Conservation (phyloP, 768 basidiomycete genomes). For the Mycena leptocephala region DNA sequence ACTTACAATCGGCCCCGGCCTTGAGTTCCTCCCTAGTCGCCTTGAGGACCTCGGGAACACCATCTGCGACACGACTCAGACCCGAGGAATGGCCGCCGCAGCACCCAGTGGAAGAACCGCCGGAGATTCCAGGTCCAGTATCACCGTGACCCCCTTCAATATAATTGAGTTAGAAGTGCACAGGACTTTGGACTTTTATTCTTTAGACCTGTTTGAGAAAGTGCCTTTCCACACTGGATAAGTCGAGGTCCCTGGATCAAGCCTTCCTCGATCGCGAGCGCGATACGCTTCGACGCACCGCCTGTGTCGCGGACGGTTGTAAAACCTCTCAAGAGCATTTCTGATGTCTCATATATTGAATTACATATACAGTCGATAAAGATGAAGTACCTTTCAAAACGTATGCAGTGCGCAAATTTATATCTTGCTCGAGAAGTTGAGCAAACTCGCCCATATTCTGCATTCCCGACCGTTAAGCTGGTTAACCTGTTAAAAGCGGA, state of each 20-base stretch:
- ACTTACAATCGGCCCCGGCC: conserved; percentile 53
- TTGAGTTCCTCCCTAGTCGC: conserved; percentile 56
- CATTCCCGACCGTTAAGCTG: background rate
- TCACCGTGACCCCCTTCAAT: conserved; percentile 57
- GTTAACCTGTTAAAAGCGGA: background rate
- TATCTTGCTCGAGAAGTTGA: conserved; percentile 47
- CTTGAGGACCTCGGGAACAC: conserved; percentile 55
- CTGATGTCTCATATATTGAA: conserved; percentile 28
- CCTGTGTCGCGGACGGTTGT: conserved; percentile 59
- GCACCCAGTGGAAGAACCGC: conserved; percentile 45
- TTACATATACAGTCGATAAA: too few species aligned
- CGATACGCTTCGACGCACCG: conserved; percentile 56
- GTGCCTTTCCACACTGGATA: conserved; percentile 56
- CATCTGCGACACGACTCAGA: conserved; percentile 53
- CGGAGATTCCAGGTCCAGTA: conserved; percentile 36
- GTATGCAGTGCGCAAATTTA: conserved; percentile 54
- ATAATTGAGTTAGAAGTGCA: background rate
- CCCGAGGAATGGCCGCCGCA: conserved; percentile 51
- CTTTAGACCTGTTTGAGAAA: conserved; percentile 55
- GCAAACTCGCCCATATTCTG: conserved; percentile 55
- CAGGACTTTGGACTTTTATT: background rate
- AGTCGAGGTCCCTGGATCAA: conserved; percentile 55
- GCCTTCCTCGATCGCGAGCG: conserved; percentile 56
- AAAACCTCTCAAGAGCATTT: conserved; percentile 57
- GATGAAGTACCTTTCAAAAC: conserved; percentile 50